phyloP scores from a whole-genome alignment of 495 filamentous ascomycete genomes.

The Daldinia decipiens region DNA sequence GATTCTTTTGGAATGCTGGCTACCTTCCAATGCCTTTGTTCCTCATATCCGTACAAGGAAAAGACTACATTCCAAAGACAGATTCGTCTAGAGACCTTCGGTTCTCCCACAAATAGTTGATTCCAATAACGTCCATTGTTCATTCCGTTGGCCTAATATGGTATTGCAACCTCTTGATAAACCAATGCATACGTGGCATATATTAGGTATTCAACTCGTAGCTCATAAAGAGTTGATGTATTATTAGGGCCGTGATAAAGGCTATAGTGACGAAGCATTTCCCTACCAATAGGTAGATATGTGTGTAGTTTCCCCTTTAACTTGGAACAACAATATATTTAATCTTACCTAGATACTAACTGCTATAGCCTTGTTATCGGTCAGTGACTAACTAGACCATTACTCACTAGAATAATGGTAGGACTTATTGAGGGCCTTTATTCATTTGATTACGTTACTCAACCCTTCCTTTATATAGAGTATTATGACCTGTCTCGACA shows the following conservation, averaged over 20 bases:
- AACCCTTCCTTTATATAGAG: background rate
- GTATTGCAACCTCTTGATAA: background rate
- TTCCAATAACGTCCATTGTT: constrained; percentile 14
- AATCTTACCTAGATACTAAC: background rate
- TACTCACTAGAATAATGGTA: background rate
- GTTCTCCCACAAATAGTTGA: constrained; percentile 15
- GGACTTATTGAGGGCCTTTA: background rate
- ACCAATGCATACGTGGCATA: background rate
- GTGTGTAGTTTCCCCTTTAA: too few species aligned
- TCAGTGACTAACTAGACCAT: background rate
- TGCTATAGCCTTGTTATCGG: background rate
- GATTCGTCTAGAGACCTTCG: constrained; percentile 32
- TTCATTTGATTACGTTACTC: background rate
- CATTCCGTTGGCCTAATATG: constrained; percentile 3
- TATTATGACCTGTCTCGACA: background rate
- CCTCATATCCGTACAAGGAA: constrained; percentile 20
- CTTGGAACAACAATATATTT: background rate
- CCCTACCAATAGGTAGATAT: too few species aligned
- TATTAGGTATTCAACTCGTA: background rate
- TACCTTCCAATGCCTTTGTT: constrained; percentile 44
- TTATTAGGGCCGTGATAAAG: background rate
- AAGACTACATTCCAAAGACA: constrained; percentile 37
- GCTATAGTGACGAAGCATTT: background rate
- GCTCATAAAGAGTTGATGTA: background rate
- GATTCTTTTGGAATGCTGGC: constrained; percentile 29